Conservation (phyloP, 768 basidiomycete genomes). For the Lentinula aciculospora region DNA sequence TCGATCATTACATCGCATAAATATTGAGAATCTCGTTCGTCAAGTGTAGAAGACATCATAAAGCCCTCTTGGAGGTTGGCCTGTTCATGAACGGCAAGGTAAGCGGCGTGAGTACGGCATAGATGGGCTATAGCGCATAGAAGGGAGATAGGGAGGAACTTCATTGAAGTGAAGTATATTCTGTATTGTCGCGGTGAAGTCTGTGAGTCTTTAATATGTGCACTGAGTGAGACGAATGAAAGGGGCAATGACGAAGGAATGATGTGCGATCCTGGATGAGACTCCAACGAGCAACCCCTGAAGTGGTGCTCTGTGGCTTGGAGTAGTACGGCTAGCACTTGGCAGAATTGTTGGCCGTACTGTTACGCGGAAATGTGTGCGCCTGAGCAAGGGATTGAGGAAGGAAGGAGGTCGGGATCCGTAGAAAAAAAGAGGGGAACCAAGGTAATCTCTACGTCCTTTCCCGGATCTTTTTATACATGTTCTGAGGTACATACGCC, state of each 20-base stretch:
- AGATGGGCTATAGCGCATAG: neutral
- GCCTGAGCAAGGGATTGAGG: neutral
- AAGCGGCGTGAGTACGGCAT: neutral
- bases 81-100: neutral
- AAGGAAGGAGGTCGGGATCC: neutral
- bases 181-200: neutral
- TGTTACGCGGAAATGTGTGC: too few species aligned
- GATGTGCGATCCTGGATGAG: neutral
- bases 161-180: neutral
- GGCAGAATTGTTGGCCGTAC: neutral
- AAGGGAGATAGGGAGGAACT: neutral
- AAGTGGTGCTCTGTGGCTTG: neutral
- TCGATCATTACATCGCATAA: slow-evolving; percentile 4
- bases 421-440: neutral
- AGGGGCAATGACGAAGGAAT: neutral
- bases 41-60: neutral
- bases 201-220: neutral
- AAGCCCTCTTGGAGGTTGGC: neutral
- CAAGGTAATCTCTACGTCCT: neutral
- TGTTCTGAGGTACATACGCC: neutral
- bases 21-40: neutral
- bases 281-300: neutral
- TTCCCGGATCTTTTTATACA: neutral
- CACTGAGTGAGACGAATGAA: neutral
- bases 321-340: neutral